phyloP scores from a whole-genome alignment of 2,329 filamentous ascomycete species.

The Fusarium miscanthi region DNA sequence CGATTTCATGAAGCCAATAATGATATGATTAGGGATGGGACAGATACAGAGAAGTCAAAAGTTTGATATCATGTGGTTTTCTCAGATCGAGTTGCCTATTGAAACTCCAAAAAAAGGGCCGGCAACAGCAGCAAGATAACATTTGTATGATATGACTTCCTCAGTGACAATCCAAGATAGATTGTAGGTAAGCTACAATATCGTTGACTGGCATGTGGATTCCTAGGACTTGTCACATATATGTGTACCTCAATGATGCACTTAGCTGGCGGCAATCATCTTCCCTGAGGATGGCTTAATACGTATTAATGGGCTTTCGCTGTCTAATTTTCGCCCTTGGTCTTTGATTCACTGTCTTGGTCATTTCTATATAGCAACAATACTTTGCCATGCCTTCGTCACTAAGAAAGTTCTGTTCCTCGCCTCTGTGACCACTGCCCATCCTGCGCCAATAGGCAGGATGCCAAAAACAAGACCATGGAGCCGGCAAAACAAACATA shows the following conservation, averaged over 20 bases:
- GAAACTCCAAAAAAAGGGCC: background rate
- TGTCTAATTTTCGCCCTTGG: background rate
- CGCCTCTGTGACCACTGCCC: constrained; percentile 1
- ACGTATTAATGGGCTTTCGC: background rate
- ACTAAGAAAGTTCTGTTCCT: background rate
- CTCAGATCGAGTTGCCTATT: constrained; percentile 2
- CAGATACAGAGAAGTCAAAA: constrained; percentile 23
- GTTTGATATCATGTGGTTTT: constrained; percentile 23
- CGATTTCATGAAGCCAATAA: constrained; percentile 37
- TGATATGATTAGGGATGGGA: constrained; percentile 5
- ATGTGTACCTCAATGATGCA: background rate
- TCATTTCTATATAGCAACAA: constrained; percentile 25
- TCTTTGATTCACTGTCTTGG: background rate
- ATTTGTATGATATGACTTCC: background rate
- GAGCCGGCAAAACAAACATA: constrained; percentile 12
- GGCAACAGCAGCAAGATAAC: background rate
- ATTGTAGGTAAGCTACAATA: background rate
- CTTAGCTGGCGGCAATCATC: background rate
- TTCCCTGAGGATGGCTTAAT: background rate
- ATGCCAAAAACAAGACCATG: constrained; percentile 11
- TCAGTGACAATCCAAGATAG: background rate
- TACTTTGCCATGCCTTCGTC: constrained; percentile 10
- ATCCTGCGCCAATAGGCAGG: constrained; percentile 8
- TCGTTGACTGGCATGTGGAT: background rate
- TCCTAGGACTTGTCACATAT: background rate